phyloP scores from a whole-genome alignment of 345 rosid genomes.

The Murraya paniculata region DNA sequence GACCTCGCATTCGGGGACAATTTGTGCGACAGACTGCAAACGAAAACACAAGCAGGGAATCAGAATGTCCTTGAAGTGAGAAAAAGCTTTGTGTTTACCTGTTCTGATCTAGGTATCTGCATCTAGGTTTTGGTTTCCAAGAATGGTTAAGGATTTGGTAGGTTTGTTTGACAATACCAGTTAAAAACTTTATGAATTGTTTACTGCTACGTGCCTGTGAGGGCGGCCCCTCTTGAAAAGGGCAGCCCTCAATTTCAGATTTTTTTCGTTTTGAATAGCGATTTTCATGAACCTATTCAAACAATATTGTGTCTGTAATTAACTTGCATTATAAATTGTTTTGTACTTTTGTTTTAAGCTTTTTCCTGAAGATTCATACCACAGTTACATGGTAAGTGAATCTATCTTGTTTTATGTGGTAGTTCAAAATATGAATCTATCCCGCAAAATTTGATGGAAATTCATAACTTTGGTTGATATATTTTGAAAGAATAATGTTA shows the following conservation, averaged over 20 bases:
- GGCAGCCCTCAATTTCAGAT: not conserved
- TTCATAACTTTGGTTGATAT: too few relatives aligned
- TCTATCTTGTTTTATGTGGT: too few relatives aligned
- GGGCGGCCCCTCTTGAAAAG: not conserved
- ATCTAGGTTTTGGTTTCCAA: not conserved
- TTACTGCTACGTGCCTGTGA: not conserved
- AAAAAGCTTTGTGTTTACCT: not conserved
- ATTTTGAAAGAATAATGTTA: too few relatives aligned
- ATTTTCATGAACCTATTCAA: not conserved
- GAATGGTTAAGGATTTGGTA: not conserved
- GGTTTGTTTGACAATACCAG: not conserved
- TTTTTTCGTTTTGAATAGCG: not conserved
- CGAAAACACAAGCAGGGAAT: conserved; percentile 20
- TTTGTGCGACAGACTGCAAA: conserved; percentile 27
- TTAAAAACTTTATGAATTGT: not conserved
- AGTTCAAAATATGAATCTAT: too few relatives aligned
- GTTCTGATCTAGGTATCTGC: not conserved
- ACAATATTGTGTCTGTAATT: not conserved
- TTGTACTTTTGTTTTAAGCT: not conserved
- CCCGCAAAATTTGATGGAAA: too few relatives aligned
- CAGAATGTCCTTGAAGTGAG: conserved; percentile 10
- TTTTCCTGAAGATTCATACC: too few relatives aligned
- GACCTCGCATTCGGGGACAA: conserved; percentile 31
- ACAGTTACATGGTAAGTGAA: not conserved
- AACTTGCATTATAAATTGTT: not conserved